Evolutionary conservation across 768 basidiomycete genomes (phyloP).

Genomic region (Mycena galopus): DNA sequence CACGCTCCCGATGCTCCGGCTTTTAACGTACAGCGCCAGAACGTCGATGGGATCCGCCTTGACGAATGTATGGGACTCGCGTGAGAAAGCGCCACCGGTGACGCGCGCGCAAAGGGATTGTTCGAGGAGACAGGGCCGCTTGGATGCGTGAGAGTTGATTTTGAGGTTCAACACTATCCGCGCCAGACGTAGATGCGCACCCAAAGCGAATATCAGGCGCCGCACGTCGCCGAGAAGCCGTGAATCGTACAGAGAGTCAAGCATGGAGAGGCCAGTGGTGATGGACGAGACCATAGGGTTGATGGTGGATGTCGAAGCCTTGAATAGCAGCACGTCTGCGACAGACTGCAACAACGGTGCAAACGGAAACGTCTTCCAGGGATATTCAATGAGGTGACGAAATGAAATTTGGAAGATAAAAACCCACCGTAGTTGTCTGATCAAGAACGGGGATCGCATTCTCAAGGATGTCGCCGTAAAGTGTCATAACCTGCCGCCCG

Average conservation of each 20-base stretch:
- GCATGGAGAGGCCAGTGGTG: constrained; percentile 69
- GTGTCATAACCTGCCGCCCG: constrained; percentile 70
- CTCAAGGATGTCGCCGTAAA: constrained; percentile 78
- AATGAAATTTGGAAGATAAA: background rate
- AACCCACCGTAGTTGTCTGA: constrained; percentile 44
- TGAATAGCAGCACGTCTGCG: constrained; percentile 77
- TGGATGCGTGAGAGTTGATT: constrained; percentile 58
- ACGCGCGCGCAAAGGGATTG: constrained; percentile 79
- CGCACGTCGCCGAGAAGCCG: constrained; percentile 79
- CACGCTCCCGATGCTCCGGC: constrained; percentile 68
- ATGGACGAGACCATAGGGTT: constrained; percentile 83
- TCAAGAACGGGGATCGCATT: constrained; percentile 68
- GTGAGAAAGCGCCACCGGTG: constrained; percentile 60
- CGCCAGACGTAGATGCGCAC: constrained; percentile 72
- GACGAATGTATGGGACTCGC: constrained; percentile 56
- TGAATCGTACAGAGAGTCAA: constrained; percentile 70
- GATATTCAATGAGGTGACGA: background rate
- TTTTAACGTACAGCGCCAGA: constrained; percentile 75
- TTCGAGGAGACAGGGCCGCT: constrained; percentile 74
- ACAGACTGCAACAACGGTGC: constrained; percentile 71
- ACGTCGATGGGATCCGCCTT: constrained; percentile 82
- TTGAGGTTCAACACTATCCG: constrained; percentile 77
- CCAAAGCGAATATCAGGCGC: constrained; percentile 76
- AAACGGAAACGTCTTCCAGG: constrained; percentile 59
- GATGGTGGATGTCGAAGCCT: constrained; percentile 84